Percentiles rank a stretch among this genome's conserved stretches.
Conservation (phyloP, 2,329 filamentous ascomycete genomes). For the Pseudocercospora musae region DNA sequence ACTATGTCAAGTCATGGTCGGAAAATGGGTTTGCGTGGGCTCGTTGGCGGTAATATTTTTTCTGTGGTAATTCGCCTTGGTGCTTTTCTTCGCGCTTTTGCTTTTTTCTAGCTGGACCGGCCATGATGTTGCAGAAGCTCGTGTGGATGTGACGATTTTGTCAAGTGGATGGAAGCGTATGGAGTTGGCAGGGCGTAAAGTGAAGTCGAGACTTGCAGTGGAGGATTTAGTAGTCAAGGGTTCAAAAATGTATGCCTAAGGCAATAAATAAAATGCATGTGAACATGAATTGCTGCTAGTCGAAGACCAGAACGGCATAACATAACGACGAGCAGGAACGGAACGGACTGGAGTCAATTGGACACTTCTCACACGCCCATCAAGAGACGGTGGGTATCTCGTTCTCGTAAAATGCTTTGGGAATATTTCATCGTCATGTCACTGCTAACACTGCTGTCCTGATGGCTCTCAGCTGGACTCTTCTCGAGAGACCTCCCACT, state of each 20-base stretch:
- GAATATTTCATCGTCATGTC: background rate
- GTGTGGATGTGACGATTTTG: background rate
- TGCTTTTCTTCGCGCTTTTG: conserved; percentile 48
- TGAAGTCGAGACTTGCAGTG: background rate
- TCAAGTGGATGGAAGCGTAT: background rate
- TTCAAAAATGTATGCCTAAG: background rate
- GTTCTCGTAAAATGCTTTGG: too few relatives aligned
- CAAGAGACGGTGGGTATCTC: too few relatives aligned
- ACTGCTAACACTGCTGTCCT: background rate
- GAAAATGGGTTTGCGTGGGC: conserved; percentile 98
- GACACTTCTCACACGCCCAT: too few relatives aligned
- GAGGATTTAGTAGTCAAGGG: background rate
- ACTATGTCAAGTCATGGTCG: conserved; percentile 88
- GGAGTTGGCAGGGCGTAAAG: background rate
- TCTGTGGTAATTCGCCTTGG: conserved; percentile 70
- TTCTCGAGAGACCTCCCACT: conserved; percentile 6
- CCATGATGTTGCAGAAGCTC: conserved; percentile 25
- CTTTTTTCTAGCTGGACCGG: conserved; percentile 38
- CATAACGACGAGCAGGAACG: background rate
- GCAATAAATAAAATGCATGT: background rate
- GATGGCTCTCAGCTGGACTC: background rate
- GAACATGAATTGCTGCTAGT: background rate
- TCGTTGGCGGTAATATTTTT: conserved; percentile 93
- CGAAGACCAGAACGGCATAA: background rate
- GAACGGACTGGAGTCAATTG: too few relatives aligned